Conservation (phyloP, 192 early-diverging fungal species). For the Backusella tuberculispora region DNA sequence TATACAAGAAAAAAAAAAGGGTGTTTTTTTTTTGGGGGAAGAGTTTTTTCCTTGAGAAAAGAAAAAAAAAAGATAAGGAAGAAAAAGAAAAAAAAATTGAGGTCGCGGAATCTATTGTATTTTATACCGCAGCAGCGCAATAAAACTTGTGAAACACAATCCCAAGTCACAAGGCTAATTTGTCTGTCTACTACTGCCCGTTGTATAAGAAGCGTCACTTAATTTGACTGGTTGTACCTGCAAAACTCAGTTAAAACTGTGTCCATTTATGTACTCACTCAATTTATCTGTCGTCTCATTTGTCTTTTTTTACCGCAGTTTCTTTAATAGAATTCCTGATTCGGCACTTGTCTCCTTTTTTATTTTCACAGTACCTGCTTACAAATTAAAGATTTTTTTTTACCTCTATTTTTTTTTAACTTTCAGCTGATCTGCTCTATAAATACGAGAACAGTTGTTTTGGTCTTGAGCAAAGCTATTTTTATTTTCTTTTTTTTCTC, state of each 20-base stretch:
- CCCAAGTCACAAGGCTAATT: not conserved
- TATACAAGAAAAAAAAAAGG: conserved; percentile 1
- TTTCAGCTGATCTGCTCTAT: too few species aligned
- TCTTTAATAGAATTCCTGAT: not conserved
- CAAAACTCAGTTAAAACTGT: not conserved
- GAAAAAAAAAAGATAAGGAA: not conserved
- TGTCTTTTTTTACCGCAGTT: not conserved
- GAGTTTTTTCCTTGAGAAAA: not conserved
- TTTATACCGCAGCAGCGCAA: conserved; percentile 12
- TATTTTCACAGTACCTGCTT: not conserved
- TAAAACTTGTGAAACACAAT: conserved; percentile 9
- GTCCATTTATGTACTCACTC: not conserved
- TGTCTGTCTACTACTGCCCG: not conserved
- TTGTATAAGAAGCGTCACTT: not conserved
- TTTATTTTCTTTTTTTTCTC: too few species aligned
- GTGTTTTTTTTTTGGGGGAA: not conserved
- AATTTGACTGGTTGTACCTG: not conserved
- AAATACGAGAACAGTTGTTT: too few species aligned
- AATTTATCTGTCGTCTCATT: not conserved
- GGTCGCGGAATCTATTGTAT: conserved; percentile 2
- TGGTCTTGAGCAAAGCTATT: too few species aligned
- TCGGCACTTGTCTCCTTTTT: not conserved
- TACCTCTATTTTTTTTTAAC: too few species aligned
- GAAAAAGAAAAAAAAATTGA: not conserved
- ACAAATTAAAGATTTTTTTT: not conserved